phyloP scores from a whole-genome alignment of 169 alveolate species.

The Plasmodium adleri region DNA sequence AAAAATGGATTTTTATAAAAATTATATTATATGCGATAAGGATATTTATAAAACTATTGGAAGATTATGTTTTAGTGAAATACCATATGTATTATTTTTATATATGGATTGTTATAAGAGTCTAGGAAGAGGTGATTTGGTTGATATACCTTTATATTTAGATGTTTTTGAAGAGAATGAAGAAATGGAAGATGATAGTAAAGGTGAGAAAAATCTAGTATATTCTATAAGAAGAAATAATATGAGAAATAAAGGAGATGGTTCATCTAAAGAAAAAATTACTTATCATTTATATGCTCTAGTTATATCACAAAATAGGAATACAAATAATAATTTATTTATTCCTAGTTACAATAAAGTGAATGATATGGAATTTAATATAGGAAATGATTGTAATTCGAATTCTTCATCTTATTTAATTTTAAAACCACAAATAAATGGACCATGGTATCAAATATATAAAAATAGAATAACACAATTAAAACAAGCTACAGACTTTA shows the following conservation, averaged over 20 bases:
- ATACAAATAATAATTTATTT: slow-evolving; percentile 15
- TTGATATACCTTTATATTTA: slow-evolving; percentile 91
- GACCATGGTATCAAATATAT: slow-evolving; percentile 92
- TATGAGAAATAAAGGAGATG: slow-evolving; percentile 14
- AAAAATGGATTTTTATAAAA: slow-evolving; percentile 56
- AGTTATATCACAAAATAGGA: slow-evolving; percentile 48
- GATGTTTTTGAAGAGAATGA: slow-evolving; percentile 83
- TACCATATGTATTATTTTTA: slow-evolving; percentile 90
- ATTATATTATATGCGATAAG: slow-evolving; percentile 66
- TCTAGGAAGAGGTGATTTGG: slow-evolving; percentile 91
- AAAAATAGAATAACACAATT: slow-evolving; percentile 90
- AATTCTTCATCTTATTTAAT: slow-evolving; percentile 83
- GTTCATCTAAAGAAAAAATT: slow-evolving; percentile 16
- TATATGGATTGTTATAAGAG: slow-evolving; percentile 89
- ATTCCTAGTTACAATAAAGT: slow-evolving; percentile 44
- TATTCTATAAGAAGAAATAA: slow-evolving; percentile 11
- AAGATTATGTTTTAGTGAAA: slow-evolving; percentile 84
- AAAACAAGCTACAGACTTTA: slow-evolving; percentile 87
- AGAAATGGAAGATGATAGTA: slow-evolving; percentile 62
- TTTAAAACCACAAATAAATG: slow-evolving; percentile 91
- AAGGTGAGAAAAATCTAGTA: slow-evolving; percentile 54
- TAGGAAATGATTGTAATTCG: slow-evolving; percentile 16
- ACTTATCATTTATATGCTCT: slow-evolving; percentile 66
- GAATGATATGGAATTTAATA: slow-evolving; percentile 44
- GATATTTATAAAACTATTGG: slow-evolving; percentile 88